These are phyloP conservation scores for Sinapis alba DNA, from an alignment of 441 rosid species.

Conservation along the genomic window DNA sequence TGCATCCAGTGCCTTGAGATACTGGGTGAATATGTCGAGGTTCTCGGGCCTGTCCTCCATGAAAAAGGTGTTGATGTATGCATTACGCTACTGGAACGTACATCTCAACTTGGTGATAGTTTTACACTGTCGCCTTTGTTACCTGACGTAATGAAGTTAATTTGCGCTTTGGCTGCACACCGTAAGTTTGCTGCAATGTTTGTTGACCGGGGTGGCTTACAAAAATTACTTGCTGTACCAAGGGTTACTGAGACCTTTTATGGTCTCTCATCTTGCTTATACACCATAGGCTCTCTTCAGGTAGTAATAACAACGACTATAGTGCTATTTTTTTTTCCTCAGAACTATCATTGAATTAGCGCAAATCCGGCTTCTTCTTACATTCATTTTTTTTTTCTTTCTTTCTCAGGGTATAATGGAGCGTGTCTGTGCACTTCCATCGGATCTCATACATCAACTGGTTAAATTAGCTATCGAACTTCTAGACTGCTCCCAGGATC, in stretches of 20 bases:
- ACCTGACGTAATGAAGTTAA: constrained; percentile 98
- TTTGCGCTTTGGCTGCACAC: constrained; percentile 97
- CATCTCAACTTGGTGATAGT: constrained; percentile 54
- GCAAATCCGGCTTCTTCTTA: constrained; percentile 12
- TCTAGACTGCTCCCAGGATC: constrained; percentile 87
- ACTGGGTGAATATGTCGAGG: constrained; percentile 96
- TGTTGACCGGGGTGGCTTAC: constrained; percentile 98
- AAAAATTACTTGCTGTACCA: constrained; percentile 88
- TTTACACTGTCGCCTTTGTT: constrained; percentile 53
- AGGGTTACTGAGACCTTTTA: constrained; percentile 72
- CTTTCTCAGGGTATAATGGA: constrained; percentile 95
- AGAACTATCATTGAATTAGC: neutral
- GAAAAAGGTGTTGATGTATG: constrained; percentile 99
- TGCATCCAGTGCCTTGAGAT: constrained; percentile 93
- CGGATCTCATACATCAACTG: constrained; percentile 74
- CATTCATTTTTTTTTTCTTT: neutral
- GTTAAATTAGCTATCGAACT: constrained; percentile 91
- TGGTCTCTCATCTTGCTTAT: constrained; percentile 94
- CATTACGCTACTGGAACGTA: constrained; percentile 72
- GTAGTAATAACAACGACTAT: constrained; percentile 41
- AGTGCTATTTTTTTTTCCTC: constrained; percentile 10
- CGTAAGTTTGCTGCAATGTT: constrained; percentile 97
- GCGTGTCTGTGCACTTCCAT: constrained; percentile 96
- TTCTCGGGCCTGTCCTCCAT: constrained; percentile 94
- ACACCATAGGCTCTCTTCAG: constrained; percentile 95